These are phyloP conservation scores for Hypoxylon fuscum DNA, from an alignment of 495 filamentous ascomycete species.

Conservation along the genomic window DNA sequence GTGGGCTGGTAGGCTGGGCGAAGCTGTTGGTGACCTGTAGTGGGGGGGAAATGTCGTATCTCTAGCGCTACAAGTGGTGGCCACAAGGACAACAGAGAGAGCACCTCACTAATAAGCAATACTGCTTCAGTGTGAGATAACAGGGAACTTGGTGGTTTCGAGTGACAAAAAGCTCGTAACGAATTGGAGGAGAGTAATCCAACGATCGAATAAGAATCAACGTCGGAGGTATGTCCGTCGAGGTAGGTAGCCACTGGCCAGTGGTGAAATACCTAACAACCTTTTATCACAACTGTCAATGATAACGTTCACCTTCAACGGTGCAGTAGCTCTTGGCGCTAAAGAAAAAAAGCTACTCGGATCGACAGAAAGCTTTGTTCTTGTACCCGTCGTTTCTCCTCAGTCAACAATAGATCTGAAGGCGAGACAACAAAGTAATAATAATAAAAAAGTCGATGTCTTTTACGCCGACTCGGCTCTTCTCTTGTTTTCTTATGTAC, in stretches of 20 bases:
- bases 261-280: too few relatives aligned
- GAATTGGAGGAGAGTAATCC: too few relatives aligned
- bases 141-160: too few relatives aligned
- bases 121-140: too few relatives aligned
- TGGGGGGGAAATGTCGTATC: conserved; percentile 13
- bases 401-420: conserved; percentile 19
- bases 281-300: neutral
- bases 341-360: neutral
- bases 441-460: too few relatives aligned
- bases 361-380: neutral
- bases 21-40: too few relatives aligned
- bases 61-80: conserved; percentile 30
- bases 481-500: conserved; percentile 16
- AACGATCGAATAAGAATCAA: too few relatives aligned
- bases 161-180: too few relatives aligned
- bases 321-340: neutral
- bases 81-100: conserved; percentile 25
- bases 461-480: conserved; percentile 21
- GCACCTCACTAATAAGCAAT: too few relatives aligned
- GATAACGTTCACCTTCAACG: neutral
- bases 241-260: neutral
- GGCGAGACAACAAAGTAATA: too few relatives aligned
- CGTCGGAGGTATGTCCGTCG: too few relatives aligned
- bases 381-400: neutral
- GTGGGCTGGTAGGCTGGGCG: conserved; percentile 24